Evolutionary conservation across 495 filamentous ascomycete genomes (phyloP).

Genomic region (Aspergillus bridgeri): DNA sequence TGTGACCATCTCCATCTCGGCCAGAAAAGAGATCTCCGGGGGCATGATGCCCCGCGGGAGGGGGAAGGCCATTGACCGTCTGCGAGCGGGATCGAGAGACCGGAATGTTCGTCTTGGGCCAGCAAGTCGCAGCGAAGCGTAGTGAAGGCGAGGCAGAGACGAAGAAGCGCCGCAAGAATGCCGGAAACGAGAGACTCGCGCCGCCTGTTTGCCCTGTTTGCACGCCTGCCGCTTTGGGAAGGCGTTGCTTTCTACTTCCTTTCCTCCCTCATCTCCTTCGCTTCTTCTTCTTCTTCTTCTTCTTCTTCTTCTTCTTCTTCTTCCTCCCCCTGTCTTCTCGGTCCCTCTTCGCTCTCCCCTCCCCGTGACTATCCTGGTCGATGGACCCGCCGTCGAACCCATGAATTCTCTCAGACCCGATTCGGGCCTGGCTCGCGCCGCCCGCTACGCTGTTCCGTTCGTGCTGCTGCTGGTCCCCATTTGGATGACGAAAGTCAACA

Average conservation of each 20-base stretch:
- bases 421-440: constrained; percentile 38
- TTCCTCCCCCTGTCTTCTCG: not conserved
- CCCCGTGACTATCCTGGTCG: constrained; percentile 8
- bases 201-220: constrained; percentile 32
- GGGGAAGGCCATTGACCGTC: constrained; percentile 70
- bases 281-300: not conserved
- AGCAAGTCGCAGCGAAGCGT: not conserved
- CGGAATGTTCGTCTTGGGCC: not conserved
- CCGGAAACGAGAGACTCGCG: not conserved
- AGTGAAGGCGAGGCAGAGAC: not conserved
- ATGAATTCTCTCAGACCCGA: constrained; percentile 36
- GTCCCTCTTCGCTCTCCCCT: not conserved
- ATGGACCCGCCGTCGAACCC: constrained; percentile 13
- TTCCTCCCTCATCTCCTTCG: not conserved
- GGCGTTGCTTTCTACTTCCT: not conserved
- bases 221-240: constrained; percentile 8
- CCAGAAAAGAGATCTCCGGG: constrained; percentile 88
- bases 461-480: constrained; percentile 35
- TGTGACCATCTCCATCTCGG: constrained; percentile 94
- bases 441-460: constrained; percentile 44
- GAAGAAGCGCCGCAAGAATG: not conserved
- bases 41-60: constrained; percentile 80
- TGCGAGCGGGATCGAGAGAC: not conserved
- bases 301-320: not conserved
- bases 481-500: constrained; percentile 39